Base-by-base conservation (phyloP, 805 yeast species). In the Kluyveromyces nonfermentans region DNA sequence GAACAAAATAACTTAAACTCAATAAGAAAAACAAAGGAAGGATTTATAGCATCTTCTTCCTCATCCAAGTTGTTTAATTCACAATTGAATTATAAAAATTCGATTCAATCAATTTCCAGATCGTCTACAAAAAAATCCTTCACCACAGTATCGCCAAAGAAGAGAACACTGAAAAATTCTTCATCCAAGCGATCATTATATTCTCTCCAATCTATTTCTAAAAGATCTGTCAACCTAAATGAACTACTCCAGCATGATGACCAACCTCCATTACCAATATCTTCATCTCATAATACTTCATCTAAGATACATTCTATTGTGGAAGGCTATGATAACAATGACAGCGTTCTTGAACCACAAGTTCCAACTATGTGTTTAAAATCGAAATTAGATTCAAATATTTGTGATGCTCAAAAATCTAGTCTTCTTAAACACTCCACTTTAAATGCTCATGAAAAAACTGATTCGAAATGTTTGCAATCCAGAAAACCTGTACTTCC, bases 141-240 rank as follows among this genome's bases (percentile, higher is more conserved):
- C 31, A 48, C 41, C 21, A 21, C 41, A 14, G 16, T 22, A 14
- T 38, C 50, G 16, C 37, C 46, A 12, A 35, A 25, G 34, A 43
- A 42, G 33, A 30, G 37, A 46, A 57, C 62, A 3, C 35, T 58
- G 9, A 57, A 55, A 35, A 57, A 54, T 41, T 60, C 62, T 1
- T 60, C 57, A 19, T 57, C 63, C 1, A 60, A 60, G 32, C 53
- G 60, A 36, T 62, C 67, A 1, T 44, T 63, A 22, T 63, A 63
- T 42, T 62, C 66, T 1, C 46, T 57, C 31, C 54, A 52, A 21
- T 61, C 68, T 0, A 63, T 63, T 33, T 63, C 68, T 1, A 63
- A 60, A 37, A 56, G 61, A 38, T 62, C 68, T 1, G 41, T 63
- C 15, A 63, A 63, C 41, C 43, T 63, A 20, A 63, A 53, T 19